Conservation (phyloP, 768 basidiomycete species). For the Rhizopogon vesiculosus region DNA sequence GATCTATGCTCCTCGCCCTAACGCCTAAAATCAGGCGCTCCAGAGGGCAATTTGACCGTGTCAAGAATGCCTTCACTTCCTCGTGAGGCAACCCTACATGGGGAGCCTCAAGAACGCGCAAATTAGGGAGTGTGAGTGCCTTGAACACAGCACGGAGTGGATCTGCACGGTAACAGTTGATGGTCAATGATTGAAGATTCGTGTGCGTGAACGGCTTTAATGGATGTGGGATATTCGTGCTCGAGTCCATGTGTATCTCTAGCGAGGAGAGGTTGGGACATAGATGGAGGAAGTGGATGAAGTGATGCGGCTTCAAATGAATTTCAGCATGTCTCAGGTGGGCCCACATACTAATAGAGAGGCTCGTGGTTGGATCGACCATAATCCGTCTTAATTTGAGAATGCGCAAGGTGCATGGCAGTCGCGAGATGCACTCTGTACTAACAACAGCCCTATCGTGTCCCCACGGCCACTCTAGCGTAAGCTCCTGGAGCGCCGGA, state of each 20-base stretch:
- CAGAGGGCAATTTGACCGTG: constrained; percentile 16
- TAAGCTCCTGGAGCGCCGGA: constrained; percentile 15
- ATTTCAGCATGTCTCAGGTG: constrained; percentile 13
- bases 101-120: constrained; percentile 6
- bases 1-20: too few relatives aligned
- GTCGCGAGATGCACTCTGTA: constrained; percentile 1
- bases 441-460: constrained; percentile 1
- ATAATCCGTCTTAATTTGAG: constrained; percentile 8
- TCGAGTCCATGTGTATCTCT: not conserved
- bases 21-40: constrained; percentile 5
- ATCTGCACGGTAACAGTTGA: not conserved
- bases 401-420: constrained; percentile 4
- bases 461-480: constrained; percentile 3
- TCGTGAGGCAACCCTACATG: constrained; percentile 12
- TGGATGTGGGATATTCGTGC: not conserved
- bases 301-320: not conserved
- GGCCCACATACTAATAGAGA: constrained; percentile 8
- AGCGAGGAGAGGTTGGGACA: not conserved
- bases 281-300: constrained; percentile 1
- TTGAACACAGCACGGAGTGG: constrained; percentile 1
- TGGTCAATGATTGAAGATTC: constrained; percentile 7
- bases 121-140: constrained; percentile 10
- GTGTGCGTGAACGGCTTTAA: constrained; percentile 9
- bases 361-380: not conserved
- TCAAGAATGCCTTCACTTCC: constrained; percentile 13